Evolutionary conservation across 1,139 yeast species (phyloP), one percentile per base, ranked within the genome.

Genomic region (Debaryomyces psychrophilus): DNA sequence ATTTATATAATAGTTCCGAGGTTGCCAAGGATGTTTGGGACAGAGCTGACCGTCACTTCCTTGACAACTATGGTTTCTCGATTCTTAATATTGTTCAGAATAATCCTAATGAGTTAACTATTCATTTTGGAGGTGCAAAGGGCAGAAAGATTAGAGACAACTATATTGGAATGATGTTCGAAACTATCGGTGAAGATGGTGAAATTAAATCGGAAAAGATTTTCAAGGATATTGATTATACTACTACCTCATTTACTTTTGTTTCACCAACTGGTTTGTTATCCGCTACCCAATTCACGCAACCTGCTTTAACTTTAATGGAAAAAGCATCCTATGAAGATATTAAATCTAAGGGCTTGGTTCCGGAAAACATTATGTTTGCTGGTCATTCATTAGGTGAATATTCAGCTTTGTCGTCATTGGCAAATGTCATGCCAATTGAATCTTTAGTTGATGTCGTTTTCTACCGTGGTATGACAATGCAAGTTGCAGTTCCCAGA

Each of bases 311-410:
- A 69, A 93, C 99, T 11, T 81, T 93, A 66, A 93, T 95, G 99
- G 99, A 93, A 79, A 93, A 93, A 80, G 99, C 99, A 41, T 87
- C 97, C 36, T 95, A 90, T 67, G 99, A 95, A 74, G 99, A 93
- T 69, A 87, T 95, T 84, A 90, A 87, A 72, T 74, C 96, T 44
- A 90, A 89, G 81, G 99, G 99, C 37, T 82, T 93, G 67, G 93
- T 93, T 64, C 97, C 97, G 48, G 83, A 87, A 43, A 95, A 90
- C 61, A 85, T 93, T 51, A 83, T 93, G 75, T 93, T 93, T 73
- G 99, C 99, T 55, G 99, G 99, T 69, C 99, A 93, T 79, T 95
- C 99, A 12, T 83, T 93, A 59, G 99, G 99, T 76, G 99, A 93
- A 73, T 93, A 93, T 71, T 93, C 97, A 57, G 98, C 99, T 20